These are phyloP conservation scores for Termitomyces heimii DNA, from an alignment of 768 basidiomycete species.

Conservation along the genomic window DNA sequence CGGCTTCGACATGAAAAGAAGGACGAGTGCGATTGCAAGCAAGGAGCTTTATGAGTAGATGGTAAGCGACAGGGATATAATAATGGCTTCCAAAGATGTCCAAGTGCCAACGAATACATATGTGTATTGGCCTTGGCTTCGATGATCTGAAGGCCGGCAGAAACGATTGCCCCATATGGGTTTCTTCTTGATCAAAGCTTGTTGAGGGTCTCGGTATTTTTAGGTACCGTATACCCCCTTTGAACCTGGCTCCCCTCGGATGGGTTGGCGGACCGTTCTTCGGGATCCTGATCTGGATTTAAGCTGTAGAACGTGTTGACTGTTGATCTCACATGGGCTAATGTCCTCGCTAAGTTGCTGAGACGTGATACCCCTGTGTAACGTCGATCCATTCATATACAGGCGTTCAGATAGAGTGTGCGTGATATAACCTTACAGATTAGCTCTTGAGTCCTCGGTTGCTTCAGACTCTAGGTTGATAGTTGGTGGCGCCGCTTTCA, in stretches of 20 bases:
- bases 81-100: slow-evolving; percentile 12
- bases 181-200: slow-evolving; percentile 14
- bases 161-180: slow-evolving; percentile 22
- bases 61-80: slow-evolving; percentile 24
- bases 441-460: not conserved
- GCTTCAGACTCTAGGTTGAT: not conserved
- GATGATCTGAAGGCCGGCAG: slow-evolving; percentile 13
- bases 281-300: slow-evolving; percentile 2
- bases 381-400: slow-evolving; percentile 10
- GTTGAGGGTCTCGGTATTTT: slow-evolving; percentile 7
- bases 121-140: slow-evolving; percentile 23
- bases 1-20: slow-evolving; percentile 13
- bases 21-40: slow-evolving; percentile 3
- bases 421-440: not conserved
- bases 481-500: slow-evolving; percentile 1
- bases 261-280: not conserved
- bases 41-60: slow-evolving; percentile 11
- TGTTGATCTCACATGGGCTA: not conserved
- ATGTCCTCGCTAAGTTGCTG: not conserved
- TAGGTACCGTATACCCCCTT: slow-evolving; percentile 11
- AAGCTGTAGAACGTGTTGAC: not conserved
- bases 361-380: not conserved
- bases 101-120: slow-evolving; percentile 17
- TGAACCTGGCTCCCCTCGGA: not conserved
- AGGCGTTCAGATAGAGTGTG: not conserved